phyloP scores from a whole-genome alignment of 441 rosid genomes.

The Dalechampia spathulata region DNA sequence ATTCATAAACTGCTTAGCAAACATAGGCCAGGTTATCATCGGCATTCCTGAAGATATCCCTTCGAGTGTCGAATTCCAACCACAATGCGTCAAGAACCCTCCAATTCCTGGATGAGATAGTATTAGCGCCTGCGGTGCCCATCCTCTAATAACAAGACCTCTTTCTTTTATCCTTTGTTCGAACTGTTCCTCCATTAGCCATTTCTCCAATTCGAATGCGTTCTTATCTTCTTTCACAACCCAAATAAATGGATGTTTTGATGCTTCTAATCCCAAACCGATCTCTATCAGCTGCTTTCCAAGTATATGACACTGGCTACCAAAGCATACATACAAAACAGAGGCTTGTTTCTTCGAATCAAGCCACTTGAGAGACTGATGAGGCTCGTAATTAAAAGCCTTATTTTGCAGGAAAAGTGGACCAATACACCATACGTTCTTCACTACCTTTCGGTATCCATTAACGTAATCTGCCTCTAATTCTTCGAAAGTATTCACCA shows the following conservation, averaged over 20 bases:
- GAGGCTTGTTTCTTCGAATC: conserved; percentile 10
- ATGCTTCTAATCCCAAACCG: conserved; percentile 18
- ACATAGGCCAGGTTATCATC: conserved; percentile 68
- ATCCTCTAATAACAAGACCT: conserved; percentile 47
- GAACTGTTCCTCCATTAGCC: conserved; percentile 31
- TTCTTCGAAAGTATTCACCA: too few relatives aligned
- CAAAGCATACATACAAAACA: conserved; percentile 20
- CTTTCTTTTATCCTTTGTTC: conserved; percentile 44
- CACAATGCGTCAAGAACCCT: conserved; percentile 69
- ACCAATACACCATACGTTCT: conserved; percentile 24
- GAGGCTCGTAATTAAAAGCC: not conserved
- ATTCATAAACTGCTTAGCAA: conserved; percentile 59
- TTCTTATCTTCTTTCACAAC: conserved; percentile 8
- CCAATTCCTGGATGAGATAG: conserved; percentile 49
- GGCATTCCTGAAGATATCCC: conserved; percentile 47
- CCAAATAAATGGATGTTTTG: conserved; percentile 20
- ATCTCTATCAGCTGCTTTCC: conserved; percentile 17
- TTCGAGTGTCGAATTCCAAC: too few relatives aligned
- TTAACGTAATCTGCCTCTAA: too few relatives aligned
- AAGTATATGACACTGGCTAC: conserved; percentile 6
- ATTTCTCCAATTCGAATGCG: conserved; percentile 28
- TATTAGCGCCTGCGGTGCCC: conserved; percentile 67
- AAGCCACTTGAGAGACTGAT: conserved; percentile 20
- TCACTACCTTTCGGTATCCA: too few relatives aligned
- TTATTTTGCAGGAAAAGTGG: conserved; percentile 18